Conservation (phyloP, 495 filamentous ascomycete genomes). For the Extremus antarcticus region DNA sequence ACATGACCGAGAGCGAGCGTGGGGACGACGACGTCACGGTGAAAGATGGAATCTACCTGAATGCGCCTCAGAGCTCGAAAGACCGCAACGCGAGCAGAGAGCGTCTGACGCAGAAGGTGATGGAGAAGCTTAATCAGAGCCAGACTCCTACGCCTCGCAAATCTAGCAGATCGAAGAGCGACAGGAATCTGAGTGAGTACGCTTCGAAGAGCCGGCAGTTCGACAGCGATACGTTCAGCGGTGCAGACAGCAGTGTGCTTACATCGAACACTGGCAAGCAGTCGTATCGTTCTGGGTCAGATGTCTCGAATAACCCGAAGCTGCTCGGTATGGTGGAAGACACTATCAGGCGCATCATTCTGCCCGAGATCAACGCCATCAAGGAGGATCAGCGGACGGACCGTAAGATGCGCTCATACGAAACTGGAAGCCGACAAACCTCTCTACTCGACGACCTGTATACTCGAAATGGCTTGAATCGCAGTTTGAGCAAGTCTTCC, state of each 20-base stretch:
- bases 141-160: constrained; percentile 32
- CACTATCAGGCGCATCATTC: constrained; percentile 80
- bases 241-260: constrained; percentile 63
- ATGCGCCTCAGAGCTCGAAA: constrained; percentile 50
- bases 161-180: constrained; percentile 33
- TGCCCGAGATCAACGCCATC: constrained; percentile 82
- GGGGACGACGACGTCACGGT: constrained; percentile 11
- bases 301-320: constrained; percentile 70
- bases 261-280: constrained; percentile 63
- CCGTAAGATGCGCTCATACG: constrained; percentile 46
- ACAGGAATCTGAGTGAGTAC: constrained; percentile 49
- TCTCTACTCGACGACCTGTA: constrained; percentile 13
- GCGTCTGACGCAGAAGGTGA: constrained; percentile 57
- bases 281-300: constrained; percentile 64
- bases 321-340: constrained; percentile 93
- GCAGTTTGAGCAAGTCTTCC: constrained; percentile 55
- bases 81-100: constrained; percentile 68
- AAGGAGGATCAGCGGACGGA: constrained; percentile 75
- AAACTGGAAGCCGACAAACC: constrained; percentile 30
- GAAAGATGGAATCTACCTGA: constrained; percentile 43
- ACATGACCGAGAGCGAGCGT: constrained; percentile 28
- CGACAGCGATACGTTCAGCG: constrained; percentile 55
- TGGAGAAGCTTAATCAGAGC: constrained; percentile 46
- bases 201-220: constrained; percentile 44
- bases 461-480: constrained; percentile 38